Percentiles rank a stretch among this genome's conserved stretches.
phyloP scores from a whole-genome alignment of 1,139 yeast genomes.

The Geotrichum aggregatum region DNA sequence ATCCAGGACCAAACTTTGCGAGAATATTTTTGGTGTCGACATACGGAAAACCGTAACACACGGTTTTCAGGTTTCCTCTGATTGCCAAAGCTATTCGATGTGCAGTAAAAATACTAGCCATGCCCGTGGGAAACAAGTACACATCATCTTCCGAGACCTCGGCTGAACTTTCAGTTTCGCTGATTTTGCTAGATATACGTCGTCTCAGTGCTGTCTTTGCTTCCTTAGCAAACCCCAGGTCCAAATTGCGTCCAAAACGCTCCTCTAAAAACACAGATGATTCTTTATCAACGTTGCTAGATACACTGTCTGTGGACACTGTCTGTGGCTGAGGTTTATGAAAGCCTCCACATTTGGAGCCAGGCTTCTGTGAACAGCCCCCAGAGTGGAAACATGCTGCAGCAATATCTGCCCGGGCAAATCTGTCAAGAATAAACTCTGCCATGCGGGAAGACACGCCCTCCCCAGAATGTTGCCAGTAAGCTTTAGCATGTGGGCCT shows the following conservation, averaged over 20 bases:
- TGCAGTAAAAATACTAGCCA: slow-evolving; percentile 85
- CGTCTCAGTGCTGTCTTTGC: slow-evolving; percentile 72
- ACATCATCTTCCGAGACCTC: slow-evolving; percentile 58
- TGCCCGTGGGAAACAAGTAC: slow-evolving; percentile 81
- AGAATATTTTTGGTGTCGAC: slow-evolving; percentile 86
- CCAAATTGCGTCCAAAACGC: slow-evolving; percentile 83
- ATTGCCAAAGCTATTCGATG: slow-evolving; percentile 59
- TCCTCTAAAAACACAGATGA: slow-evolving; percentile 74
- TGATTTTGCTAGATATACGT: slow-evolving; percentile 69
- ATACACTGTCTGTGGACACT: neutral
- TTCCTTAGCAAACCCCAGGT: slow-evolving; percentile 65
- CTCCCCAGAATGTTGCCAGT: slow-evolving; percentile 97
- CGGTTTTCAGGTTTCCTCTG: slow-evolving; percentile 50
- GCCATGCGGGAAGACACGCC: slow-evolving; percentile 87
- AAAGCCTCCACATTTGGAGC: slow-evolving; percentile 21
- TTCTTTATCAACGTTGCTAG: slow-evolving; percentile 43
- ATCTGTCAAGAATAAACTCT: slow-evolving; percentile 69
- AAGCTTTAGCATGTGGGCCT: slow-evolving; percentile 65
- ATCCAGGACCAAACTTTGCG: slow-evolving; percentile 80
- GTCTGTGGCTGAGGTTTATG: slow-evolving; percentile 14
- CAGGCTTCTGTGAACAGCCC: slow-evolving; percentile 18
- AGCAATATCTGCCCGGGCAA: slow-evolving; percentile 37
- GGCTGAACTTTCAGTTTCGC: slow-evolving; percentile 37
- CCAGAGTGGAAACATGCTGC: neutral
- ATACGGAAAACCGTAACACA: slow-evolving; percentile 92